These are phyloP conservation scores for Colletotrichum caudatum DNA, from an alignment of 2,329 filamentous ascomycete species.

Conservation along the genomic window DNA sequence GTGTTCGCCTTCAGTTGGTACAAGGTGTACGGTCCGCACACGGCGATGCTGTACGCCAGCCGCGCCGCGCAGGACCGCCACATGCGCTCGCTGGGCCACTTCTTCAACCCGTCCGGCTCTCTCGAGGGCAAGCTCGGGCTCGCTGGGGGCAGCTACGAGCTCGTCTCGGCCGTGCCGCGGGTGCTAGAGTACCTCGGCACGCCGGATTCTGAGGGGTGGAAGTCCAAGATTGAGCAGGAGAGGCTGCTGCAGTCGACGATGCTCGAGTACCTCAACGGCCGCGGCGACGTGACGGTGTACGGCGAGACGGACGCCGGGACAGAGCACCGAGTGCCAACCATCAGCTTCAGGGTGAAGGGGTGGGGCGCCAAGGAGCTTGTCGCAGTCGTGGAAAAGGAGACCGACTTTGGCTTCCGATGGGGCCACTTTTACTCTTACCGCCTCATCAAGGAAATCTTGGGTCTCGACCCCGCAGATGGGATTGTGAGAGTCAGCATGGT, in stretches of 20 bases:
- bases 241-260: slow-evolving; percentile 68
- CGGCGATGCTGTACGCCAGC: slow-evolving; percentile 77
- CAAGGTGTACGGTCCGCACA: slow-evolving; percentile 83
- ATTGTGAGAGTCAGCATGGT: slow-evolving; percentile 78
- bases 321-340: slow-evolving; percentile 68
- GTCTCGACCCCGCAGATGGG: slow-evolving; percentile 67
- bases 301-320: slow-evolving; percentile 65
- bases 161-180: slow-evolving; percentile 70
- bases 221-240: slow-evolving; percentile 69
- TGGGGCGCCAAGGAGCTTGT: slow-evolving; percentile 69
- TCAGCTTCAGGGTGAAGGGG: slow-evolving; percentile 74
- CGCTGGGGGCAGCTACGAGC: slow-evolving; percentile 78
- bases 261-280: slow-evolving; percentile 67
- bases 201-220: slow-evolving; percentile 58
- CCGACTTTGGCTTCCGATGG: slow-evolving; percentile 72
- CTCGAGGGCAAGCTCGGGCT: slow-evolving; percentile 77
- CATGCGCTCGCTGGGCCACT: slow-evolving; percentile 71
- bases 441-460: slow-evolving; percentile 69
- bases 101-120: slow-evolving; percentile 71
- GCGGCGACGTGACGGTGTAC: slow-evolving; percentile 67
- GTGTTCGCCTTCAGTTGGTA: slow-evolving; percentile 87
- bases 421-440: slow-evolving; percentile 78
- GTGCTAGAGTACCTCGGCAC: slow-evolving; percentile 72
- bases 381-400: slow-evolving; percentile 69
- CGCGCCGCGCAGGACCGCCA: slow-evolving; percentile 62